A percentile compares a stretch with the other conserved stretches of the same genome.
These are phyloP conservation scores for Coprinopsis cinerea DNA, from an alignment of 768 basidiomycete species.

Conservation along the genomic window DNA sequence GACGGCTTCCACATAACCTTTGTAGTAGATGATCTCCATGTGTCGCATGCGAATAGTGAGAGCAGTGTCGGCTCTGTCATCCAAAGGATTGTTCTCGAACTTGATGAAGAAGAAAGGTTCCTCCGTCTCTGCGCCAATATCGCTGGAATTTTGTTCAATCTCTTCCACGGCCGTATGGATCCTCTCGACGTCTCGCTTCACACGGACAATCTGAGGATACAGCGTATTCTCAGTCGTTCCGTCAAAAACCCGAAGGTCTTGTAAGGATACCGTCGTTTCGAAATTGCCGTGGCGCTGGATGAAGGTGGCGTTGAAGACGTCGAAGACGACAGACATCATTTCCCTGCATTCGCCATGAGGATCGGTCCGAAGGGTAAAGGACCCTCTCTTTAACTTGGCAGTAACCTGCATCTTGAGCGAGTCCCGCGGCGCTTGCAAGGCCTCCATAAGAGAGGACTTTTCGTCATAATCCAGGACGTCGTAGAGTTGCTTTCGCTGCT, in stretches of 20 bases:
- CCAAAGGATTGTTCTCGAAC: slow-evolving; percentile 88
- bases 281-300: slow-evolving; percentile 84
- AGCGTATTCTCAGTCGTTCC: slow-evolving; percentile 78
- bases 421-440: slow-evolving; percentile 70
- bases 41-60: slow-evolving; percentile 87
- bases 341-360: slow-evolving; percentile 60
- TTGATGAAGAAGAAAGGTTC: slow-evolving; percentile 78
- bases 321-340: slow-evolving; percentile 82
- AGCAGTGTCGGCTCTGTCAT: slow-evolving; percentile 86
- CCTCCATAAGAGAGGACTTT: slow-evolving; percentile 62
- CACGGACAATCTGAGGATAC: slow-evolving; percentile 88
- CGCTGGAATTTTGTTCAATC: slow-evolving; percentile 11
- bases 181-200: slow-evolving; percentile 27
- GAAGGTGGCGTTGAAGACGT: slow-evolving; percentile 78
- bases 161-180: slow-evolving; percentile 7
- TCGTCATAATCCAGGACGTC: slow-evolving; percentile 91
- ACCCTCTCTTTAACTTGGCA: slow-evolving; percentile 81
- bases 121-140: slow-evolving; percentile 12
- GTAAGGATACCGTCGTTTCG: slow-evolving; percentile 78
- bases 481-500: slow-evolving; percentile 86
- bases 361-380: slow-evolving; percentile 75
- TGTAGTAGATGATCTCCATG: slow-evolving; percentile 96
- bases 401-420: slow-evolving; percentile 71
- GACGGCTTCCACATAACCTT: slow-evolving; percentile 88
- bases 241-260: slow-evolving; percentile 84